These are phyloP conservation scores for Clonostachys solani DNA, from an alignment of 2,329 filamentous ascomycete species.

Conservation along the genomic window DNA sequence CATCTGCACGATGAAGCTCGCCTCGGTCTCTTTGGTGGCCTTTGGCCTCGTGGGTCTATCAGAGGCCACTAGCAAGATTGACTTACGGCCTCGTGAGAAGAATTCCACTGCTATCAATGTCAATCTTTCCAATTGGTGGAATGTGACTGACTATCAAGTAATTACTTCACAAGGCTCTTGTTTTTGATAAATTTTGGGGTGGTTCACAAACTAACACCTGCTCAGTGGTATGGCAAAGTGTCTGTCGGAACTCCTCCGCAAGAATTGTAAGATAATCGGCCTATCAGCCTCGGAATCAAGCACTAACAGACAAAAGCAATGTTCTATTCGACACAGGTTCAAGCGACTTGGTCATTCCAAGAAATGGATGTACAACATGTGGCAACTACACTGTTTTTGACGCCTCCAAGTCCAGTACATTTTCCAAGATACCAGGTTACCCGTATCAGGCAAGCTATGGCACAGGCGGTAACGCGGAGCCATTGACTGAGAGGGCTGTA, in stretches of 20 bases:
- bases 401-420: constrained; percentile 18
- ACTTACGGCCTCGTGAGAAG: no score
- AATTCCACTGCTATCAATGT: constrained; percentile 3
- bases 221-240: constrained; percentile 8
- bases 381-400: constrained; percentile 16
- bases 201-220: no score
- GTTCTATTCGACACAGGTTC: constrained; percentile 25
- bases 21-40: no score
- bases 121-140: constrained; percentile 8
- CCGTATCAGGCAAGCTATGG: constrained; percentile 10
- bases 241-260: constrained; percentile 13
- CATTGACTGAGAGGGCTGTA: constrained; percentile 11
- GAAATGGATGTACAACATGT: constrained; percentile 19
- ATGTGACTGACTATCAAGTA: background rate
- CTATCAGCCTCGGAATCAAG: background rate
- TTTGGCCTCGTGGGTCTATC: no score
- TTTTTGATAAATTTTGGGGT: no score
- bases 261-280: constrained; percentile 15
- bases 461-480: constrained; percentile 19
- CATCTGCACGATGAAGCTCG: no score
- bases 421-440: constrained; percentile 11
- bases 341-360: constrained; percentile 16
- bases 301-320: constrained; percentile 10
- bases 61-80: no score
- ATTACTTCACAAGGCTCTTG: no score